phyloP scores from a whole-genome alignment of 805 yeast species.

The Saturnispora diversa region DNA sequence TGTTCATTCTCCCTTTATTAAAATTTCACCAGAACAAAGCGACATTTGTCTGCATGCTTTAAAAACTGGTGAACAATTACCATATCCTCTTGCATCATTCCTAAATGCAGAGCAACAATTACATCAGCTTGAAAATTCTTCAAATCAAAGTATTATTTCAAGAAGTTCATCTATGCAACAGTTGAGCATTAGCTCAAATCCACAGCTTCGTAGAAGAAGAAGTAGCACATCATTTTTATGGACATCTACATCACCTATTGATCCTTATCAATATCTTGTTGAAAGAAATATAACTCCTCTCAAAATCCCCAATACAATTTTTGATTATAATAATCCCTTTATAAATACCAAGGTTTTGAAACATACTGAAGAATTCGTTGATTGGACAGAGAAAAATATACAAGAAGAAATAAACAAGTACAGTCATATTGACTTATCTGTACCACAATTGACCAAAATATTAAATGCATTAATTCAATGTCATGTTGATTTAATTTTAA shows the following conservation, averaged over 20 bases:
- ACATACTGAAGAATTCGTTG: background rate
- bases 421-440: conserved; percentile 14
- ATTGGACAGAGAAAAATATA: conserved; percentile 8
- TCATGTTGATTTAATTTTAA: conserved; percentile 15
- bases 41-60: conserved; percentile 19
- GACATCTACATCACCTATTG: conserved; percentile 21
- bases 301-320: conserved; percentile 16
- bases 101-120: conserved; percentile 13
- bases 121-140: no score
- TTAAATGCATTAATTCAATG: conserved; percentile 13
- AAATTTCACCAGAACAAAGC: conserved; percentile 26
- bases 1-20: conserved; percentile 48
- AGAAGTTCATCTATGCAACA: conserved; percentile 8
- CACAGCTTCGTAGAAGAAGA: conserved; percentile 18
- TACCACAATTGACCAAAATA: conserved; percentile 13
- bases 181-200: conserved; percentile 1
- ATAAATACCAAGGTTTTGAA: conserved; percentile 7
- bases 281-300: conserved; percentile 22
- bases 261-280: conserved; percentile 33
- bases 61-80: conserved; percentile 13
- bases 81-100: conserved; percentile 25
- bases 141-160: background rate
- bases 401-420: conserved; percentile 13
- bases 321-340: conserved; percentile 21
- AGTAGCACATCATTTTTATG: conserved; percentile 27